Conservation (phyloP, 768 basidiomycete species). For the Glaciozyma martinii region DNA sequence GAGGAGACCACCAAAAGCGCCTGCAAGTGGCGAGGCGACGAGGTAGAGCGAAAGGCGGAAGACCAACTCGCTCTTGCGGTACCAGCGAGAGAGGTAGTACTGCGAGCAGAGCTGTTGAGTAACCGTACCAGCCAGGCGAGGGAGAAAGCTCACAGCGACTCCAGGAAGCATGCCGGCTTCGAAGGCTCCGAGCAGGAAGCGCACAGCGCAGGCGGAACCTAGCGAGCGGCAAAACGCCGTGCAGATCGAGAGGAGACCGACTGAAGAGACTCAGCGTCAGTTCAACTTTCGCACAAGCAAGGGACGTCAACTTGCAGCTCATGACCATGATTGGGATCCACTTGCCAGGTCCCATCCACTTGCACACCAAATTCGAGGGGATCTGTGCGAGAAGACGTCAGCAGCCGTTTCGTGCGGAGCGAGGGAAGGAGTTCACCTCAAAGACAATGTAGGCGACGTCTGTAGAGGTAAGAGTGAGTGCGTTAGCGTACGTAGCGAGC, state of each 20-base stretch:
- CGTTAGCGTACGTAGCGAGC: too few species aligned
- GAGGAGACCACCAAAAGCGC: slow-evolving; percentile 34
- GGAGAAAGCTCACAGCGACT: background rate
- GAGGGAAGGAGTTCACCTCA: background rate
- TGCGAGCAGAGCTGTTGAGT: background rate
- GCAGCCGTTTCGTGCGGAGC: background rate
- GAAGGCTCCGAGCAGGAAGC: slow-evolving; percentile 20
- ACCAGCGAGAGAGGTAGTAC: slow-evolving; percentile 20
- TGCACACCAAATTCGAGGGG: background rate
- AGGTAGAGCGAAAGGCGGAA: slow-evolving; percentile 30
- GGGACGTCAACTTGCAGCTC: too few species aligned
- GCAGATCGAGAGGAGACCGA: slow-evolving; percentile 17
- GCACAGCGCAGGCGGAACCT: slow-evolving; percentile 6
- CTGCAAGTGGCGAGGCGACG: slow-evolving; percentile 18
- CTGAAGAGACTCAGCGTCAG: too few species aligned
- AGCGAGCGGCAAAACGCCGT: background rate
- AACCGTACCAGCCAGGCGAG: too few species aligned
- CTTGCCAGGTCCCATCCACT: slow-evolving; percentile 11
- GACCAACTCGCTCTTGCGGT: slow-evolving; percentile 29
- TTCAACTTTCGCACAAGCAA: too few species aligned
- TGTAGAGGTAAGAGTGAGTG: background rate
- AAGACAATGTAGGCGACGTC: background rate
- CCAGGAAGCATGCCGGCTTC: slow-evolving; percentile 24
- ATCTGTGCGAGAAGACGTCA: background rate
- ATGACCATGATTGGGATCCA: slow-evolving; percentile 23